Percentiles rank a stretch among this genome's conserved stretches.
phyloP scores from a whole-genome alignment of 2,329 filamentous ascomycete species.

The Xylaria sp. region DNA sequence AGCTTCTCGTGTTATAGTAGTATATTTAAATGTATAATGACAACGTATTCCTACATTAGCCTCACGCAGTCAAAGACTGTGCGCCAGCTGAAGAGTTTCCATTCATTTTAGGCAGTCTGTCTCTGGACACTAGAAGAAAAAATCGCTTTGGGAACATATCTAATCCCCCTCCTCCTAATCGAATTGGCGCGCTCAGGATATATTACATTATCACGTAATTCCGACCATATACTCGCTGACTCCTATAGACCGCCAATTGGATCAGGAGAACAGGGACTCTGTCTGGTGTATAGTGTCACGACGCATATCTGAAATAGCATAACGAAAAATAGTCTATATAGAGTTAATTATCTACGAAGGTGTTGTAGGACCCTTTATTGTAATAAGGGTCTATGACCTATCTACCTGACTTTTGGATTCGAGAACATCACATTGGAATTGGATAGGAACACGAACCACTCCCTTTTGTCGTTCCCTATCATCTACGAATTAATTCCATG shows the following conservation, averaged over 20 bases:
- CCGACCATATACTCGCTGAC: too few relatives aligned
- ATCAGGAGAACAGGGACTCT: too few relatives aligned
- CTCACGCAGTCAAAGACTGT: background rate
- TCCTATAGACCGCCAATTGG: too few relatives aligned
- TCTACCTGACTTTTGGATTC: background rate
- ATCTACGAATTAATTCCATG: too few relatives aligned
- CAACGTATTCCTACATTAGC: background rate
- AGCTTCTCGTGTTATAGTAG: background rate
- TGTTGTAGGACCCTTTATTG: background rate
- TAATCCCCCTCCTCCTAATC: background rate
- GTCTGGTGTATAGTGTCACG: background rate
- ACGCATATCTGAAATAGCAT: background rate
- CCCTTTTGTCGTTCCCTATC: too few relatives aligned
- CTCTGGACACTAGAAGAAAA: background rate
- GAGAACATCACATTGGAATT: background rate
- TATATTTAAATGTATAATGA: background rate
- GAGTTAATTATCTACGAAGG: background rate
- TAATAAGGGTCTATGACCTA: background rate
- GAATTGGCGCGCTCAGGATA: too few relatives aligned
- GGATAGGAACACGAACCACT: too few relatives aligned
- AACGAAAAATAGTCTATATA: background rate
- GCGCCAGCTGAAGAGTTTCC: background rate
- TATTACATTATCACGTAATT: too few relatives aligned
- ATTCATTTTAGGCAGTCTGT: background rate
- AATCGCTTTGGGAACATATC: background rate